Evolutionary conservation across 805 yeast genomes (phyloP).

Genomic region (Nakazawaea ernobii): DNA sequence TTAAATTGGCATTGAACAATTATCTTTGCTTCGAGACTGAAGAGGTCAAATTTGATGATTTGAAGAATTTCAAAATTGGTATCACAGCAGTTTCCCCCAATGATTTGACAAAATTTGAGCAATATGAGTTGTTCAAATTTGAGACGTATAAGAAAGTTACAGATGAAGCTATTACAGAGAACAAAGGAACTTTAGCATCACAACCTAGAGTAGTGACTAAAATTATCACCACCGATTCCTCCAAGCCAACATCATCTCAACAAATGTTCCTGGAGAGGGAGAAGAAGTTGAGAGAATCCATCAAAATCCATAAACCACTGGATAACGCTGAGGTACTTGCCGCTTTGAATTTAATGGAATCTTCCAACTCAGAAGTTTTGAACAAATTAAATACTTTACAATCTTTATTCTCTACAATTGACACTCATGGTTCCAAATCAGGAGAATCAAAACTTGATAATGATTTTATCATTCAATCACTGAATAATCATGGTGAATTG

Average conservation of each 20-base stretch:
- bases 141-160: conserved; percentile 49
- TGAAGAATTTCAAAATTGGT: conserved; percentile 42
- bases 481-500: conserved; percentile 21
- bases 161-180: conserved; percentile 47
- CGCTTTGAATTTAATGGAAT: conserved; percentile 3
- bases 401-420: not conserved
- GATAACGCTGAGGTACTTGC: not conserved
- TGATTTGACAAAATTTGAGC: conserved; percentile 36
- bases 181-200: conserved; percentile 41
- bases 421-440: conserved; percentile 1
- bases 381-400: conserved; percentile 7
- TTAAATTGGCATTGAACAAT: conserved; percentile 70
- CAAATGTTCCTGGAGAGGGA: conserved; percentile 15
- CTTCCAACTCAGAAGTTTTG: conserved; percentile 4
- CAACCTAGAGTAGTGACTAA: conserved; percentile 42
- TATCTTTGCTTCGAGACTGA: conserved; percentile 64
- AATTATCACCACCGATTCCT: conserved; percentile 17
- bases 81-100: conserved; percentile 42
- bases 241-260: conserved; percentile 1
- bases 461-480: conserved; percentile 33
- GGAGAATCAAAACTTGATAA: conserved; percentile 21
- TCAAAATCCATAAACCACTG: not conserved
- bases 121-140: conserved; percentile 59
- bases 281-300: conserved; percentile 14
- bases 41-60: conserved; percentile 38